Evolutionary conservation across 2,329 filamentous ascomycete species (phyloP).

Genomic region (Colletotrichum trifolii): DNA sequence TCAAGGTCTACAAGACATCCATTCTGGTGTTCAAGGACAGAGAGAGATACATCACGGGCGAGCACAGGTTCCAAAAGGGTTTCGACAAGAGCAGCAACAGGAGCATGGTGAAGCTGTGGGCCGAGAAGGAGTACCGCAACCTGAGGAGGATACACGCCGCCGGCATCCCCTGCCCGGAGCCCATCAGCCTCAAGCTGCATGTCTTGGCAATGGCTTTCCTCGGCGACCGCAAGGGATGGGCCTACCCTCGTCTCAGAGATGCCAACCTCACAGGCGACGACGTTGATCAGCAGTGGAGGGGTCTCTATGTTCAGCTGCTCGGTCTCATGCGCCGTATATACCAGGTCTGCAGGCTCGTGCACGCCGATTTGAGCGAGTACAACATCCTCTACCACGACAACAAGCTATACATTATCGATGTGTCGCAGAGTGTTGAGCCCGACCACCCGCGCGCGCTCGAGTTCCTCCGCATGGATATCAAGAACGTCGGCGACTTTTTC

Average conservation of each 20-base stretch:
- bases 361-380: slow-evolving; percentile 98
- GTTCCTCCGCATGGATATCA: slow-evolving; percentile 98
- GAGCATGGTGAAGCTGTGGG: slow-evolving; percentile 98
- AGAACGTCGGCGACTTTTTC: slow-evolving; percentile 96
- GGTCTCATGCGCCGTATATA: slow-evolving; percentile 94
- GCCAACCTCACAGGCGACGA: slow-evolving; percentile 78
- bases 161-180: slow-evolving; percentile 91
- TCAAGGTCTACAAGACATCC: slow-evolving; percentile 99
- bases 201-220: slow-evolving; percentile 96
- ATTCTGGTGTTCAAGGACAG: slow-evolving; percentile 98
- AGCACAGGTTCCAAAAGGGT: slow-evolving; percentile 89
- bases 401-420: slow-evolving; percentile 93
- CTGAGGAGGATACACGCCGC: slow-evolving; percentile 84
- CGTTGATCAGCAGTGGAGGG: slow-evolving; percentile 77
- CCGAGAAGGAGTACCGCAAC: slow-evolving; percentile 98
- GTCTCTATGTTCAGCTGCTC: slow-evolving; percentile 84
- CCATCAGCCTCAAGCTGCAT: slow-evolving; percentile 89
- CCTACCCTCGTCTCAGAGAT: slow-evolving; percentile 89
- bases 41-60: slow-evolving; percentile 94
- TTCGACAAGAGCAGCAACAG: slow-evolving; percentile 95
- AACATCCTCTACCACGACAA: slow-evolving; percentile 91
- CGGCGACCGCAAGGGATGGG: slow-evolving; percentile 86
- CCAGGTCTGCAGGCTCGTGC: slow-evolving; percentile 89
- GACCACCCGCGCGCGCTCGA: slow-evolving; percentile 93
- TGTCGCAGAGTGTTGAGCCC: slow-evolving; percentile 96